A percentile compares a stretch with the other conserved stretches of the same genome.
Evolutionary conservation across 305 asterid species (phyloP).

Genomic region (Fraxinus floribunda): DNA sequence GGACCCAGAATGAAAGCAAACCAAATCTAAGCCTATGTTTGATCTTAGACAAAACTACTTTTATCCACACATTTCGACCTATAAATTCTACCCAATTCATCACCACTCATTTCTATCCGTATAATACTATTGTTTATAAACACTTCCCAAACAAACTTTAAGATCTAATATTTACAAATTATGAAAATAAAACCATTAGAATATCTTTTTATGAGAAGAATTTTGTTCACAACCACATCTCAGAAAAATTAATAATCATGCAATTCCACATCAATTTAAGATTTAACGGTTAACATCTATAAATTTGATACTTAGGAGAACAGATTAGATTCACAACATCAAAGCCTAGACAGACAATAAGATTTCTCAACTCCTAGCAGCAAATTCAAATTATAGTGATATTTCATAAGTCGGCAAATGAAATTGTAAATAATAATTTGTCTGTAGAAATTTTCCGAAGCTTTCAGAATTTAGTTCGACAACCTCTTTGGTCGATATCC

Average conservation of each 20-base stretch:
- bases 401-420: not conserved
- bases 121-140: not conserved
- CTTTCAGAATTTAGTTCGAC: not conserved
- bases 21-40: not conserved
- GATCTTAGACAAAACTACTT: not conserved
- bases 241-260: not conserved
- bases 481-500: not conserved
- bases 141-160: not conserved
- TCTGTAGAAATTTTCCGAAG: not conserved
- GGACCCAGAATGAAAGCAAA: not conserved
- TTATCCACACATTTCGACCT: not conserved
- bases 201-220: not conserved
- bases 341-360: not conserved
- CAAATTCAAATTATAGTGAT: not conserved
- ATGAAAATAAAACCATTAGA: not conserved
- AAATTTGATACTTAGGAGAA: not conserved
- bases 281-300: not conserved
- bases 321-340: not conserved
- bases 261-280: not conserved
- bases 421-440: not conserved
- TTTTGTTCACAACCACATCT: not conserved
- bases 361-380: not conserved
- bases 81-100: not conserved
- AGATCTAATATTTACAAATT: not conserved
- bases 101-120: not conserved